phyloP scores from a whole-genome alignment of 345 rosid species.

The Alliaria petiolata region DNA sequence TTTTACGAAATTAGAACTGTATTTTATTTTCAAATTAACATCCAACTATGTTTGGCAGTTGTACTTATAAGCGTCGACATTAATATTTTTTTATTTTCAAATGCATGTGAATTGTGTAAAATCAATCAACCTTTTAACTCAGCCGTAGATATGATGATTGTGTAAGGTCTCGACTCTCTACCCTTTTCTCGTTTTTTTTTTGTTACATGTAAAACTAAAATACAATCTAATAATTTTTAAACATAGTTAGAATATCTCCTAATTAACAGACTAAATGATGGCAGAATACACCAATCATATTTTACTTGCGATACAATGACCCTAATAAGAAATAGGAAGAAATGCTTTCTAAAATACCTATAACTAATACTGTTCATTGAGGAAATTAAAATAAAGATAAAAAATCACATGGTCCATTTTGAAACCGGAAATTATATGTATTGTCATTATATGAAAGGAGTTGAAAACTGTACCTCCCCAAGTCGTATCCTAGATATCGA shows the following conservation, averaged over 20 bases:
- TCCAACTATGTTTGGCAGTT: no score
- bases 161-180: background rate
- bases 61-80: background rate
- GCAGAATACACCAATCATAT: background rate
- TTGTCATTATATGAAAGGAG: background rate
- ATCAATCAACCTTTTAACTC: background rate
- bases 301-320: background rate
- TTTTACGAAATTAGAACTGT: background rate
- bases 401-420: constrained; percentile 1
- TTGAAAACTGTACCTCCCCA: constrained; percentile 7
- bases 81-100: background rate
- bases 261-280: no score
- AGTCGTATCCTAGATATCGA: constrained; percentile 31
- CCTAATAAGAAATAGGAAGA: background rate
- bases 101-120: background rate
- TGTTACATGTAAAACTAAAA: no score
- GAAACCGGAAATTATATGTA: background rate
- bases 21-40: background rate
- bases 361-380: background rate
- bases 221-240: no score
- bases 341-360: background rate
- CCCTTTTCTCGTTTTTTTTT: no score
- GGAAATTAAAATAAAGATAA: background rate
- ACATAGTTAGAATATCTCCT: no score
- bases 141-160: background rate